A percentile compares a stretch with the other conserved stretches of the same genome.
phyloP scores from a whole-genome alignment of 768 basidiomycete genomes.

The Agaricus subrufescens region DNA sequence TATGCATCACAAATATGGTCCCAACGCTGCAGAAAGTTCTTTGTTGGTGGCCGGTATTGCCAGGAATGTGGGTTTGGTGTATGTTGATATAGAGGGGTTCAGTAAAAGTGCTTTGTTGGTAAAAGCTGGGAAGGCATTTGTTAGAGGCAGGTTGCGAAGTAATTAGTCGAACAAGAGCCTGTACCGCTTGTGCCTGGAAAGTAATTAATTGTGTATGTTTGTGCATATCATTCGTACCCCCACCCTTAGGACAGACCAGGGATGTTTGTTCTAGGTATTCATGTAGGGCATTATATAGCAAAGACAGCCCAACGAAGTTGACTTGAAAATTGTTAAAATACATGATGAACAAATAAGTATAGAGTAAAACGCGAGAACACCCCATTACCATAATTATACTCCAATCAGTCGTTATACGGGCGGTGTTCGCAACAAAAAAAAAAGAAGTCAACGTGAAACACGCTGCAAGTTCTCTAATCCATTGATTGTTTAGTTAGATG shows the following conservation, averaged over 20 bases:
- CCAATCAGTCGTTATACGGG: too few species aligned
- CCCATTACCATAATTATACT: constrained; percentile 27
- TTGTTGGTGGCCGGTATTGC: constrained; percentile 59
- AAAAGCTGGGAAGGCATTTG: constrained; percentile 53
- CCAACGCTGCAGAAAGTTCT: constrained; percentile 56
- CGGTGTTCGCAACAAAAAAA: too few species aligned
- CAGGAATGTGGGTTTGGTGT: constrained; percentile 69
- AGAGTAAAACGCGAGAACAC: background rate
- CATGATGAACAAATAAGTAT: background rate
- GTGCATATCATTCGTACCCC: too few species aligned
- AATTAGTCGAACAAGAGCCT: background rate
- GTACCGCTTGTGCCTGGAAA: constrained; percentile 1
- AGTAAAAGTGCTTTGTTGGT: constrained; percentile 66
- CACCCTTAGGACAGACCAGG: too few species aligned
- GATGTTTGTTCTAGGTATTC: background rate
- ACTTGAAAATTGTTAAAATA: background rate
- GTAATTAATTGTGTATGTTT: too few species aligned
- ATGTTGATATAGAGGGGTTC: constrained; percentile 71
- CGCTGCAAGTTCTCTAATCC: too few species aligned
- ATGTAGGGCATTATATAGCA: background rate
- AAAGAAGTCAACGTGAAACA: too few species aligned
- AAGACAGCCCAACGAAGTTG: too few species aligned
- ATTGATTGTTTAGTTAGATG: too few species aligned
- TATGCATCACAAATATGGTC: constrained; percentile 58
- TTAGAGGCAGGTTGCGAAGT: constrained; percentile 35